These are phyloP conservation scores for Fusarium haematococcum DNA, from an alignment of 2,329 filamentous ascomycete species.

Conservation along the genomic window DNA sequence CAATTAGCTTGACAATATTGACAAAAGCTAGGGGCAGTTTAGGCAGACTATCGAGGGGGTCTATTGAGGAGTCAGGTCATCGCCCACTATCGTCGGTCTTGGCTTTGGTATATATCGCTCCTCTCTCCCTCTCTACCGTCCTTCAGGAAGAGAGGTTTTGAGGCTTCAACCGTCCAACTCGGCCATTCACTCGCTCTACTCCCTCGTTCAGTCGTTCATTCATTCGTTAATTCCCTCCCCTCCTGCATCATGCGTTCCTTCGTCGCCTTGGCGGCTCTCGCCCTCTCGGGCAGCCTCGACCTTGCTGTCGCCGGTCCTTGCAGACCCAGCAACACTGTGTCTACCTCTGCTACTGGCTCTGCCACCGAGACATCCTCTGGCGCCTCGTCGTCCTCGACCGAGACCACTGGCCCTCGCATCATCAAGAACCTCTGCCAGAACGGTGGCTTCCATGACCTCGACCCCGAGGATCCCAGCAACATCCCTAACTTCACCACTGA, in stretches of 20 bases:
- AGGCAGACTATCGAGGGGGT: not conserved
- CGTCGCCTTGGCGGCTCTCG: slow-evolving; percentile 26
- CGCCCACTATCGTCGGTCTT: not conserved
- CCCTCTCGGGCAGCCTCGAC: slow-evolving; percentile 26
- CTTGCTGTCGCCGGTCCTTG: slow-evolving; percentile 24
- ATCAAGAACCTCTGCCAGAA: slow-evolving; percentile 7
- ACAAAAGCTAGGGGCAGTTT: not conserved
- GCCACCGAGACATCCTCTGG: not conserved
- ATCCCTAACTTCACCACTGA: not conserved
- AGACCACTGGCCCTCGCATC: not conserved
- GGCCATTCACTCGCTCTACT: slow-evolving; percentile 7
- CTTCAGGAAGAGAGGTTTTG: not conserved
- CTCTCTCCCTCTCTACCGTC: not conserved
- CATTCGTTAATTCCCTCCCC: not conserved
- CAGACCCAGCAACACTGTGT: slow-evolving; percentile 14
- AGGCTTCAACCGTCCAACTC: slow-evolving; percentile 28
- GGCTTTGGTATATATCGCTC: not conserved
- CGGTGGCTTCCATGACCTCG: slow-evolving; percentile 4
- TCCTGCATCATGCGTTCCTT: slow-evolving; percentile 26
- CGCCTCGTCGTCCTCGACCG: not conserved
- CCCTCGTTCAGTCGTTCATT: slow-evolving; percentile 6
- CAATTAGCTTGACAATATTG: not conserved
- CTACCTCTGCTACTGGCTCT: not conserved
- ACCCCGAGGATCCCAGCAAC: not conserved
- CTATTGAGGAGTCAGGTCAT: not conserved